These are phyloP conservation scores for Termitomyces sp. DNA, from an alignment of 768 basidiomycete genomes.

Conservation along the genomic window DNA sequence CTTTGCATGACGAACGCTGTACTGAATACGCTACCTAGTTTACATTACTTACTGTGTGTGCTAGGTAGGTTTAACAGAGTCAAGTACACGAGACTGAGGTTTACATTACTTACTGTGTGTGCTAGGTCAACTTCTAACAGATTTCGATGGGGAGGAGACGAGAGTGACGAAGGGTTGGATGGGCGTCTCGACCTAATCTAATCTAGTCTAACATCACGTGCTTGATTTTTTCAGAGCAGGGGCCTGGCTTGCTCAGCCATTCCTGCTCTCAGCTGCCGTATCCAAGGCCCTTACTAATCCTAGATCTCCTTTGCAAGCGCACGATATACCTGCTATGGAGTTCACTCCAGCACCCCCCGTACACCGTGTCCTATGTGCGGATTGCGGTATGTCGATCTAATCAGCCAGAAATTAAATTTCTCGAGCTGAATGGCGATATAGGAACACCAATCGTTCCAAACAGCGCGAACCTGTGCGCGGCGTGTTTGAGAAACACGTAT, in stretches of 20 bases:
- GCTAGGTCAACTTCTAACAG: too few relatives aligned
- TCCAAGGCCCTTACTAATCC: not conserved
- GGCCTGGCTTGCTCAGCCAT: conserved; percentile 7
- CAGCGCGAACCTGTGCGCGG: conserved; percentile 88
- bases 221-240: too few relatives aligned
- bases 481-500: conserved; percentile 83
- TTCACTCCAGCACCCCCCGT: conserved; percentile 70
- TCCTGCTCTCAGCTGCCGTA: not conserved
- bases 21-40: too few relatives aligned
- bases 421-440: conserved; percentile 19
- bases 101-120: too few relatives aligned
- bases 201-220: too few relatives aligned
- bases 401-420: not conserved
- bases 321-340: conserved; percentile 50
- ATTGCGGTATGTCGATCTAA: conserved; percentile 57
- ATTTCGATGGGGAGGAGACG: too few relatives aligned
- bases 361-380: conserved; percentile 83
- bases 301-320: not conserved
- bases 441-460: conserved; percentile 87
- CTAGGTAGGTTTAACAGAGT: too few relatives aligned
- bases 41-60: too few relatives aligned
- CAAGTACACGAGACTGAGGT: too few relatives aligned
- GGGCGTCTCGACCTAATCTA: too few relatives aligned
- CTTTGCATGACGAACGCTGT: too few relatives aligned
- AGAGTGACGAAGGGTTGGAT: too few relatives aligned